These are phyloP conservation scores for Ganoderma boninense DNA, from an alignment of 1,284 basidiomycete genomes.

Conservation along the genomic window DNA sequence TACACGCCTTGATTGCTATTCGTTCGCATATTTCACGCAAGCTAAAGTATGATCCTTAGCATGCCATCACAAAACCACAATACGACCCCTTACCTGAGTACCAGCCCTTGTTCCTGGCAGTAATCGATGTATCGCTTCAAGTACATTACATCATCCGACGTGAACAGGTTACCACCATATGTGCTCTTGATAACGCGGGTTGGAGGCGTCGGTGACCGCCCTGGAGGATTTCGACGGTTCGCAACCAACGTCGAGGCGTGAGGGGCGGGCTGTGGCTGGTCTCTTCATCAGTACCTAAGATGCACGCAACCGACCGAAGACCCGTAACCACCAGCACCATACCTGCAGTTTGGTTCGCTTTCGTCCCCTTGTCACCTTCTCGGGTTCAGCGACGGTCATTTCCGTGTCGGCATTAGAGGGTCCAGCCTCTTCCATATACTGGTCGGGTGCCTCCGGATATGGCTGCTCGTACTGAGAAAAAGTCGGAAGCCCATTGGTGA, in stretches of 20 bases:
- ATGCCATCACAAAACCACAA: neutral
- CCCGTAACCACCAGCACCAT: conserved; percentile 26
- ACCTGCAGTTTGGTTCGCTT: conserved; percentile 70
- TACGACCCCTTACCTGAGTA: conserved; percentile 63
- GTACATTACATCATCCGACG: conserved; percentile 79
- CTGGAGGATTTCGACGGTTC: conserved; percentile 66
- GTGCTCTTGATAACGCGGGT: conserved; percentile 84
- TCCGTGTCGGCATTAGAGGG: conserved; percentile 49
- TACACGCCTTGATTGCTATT: conserved; percentile 75
- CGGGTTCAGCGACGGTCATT: conserved; percentile 41
- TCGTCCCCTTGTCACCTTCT: conserved; percentile 58
- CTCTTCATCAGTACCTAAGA: neutral
- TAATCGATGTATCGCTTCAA: conserved; percentile 87
- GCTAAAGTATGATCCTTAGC: conserved; percentile 45
- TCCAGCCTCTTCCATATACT: conserved; percentile 59
- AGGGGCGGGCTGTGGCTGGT: conserved; percentile 61
- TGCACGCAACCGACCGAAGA: neutral
- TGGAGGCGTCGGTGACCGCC: conserved; percentile 83
- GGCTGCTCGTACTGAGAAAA: conserved; percentile 48
- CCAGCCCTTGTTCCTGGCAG: conserved; percentile 82
- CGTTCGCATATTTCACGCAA: conserved; percentile 84
- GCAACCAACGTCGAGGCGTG: conserved; percentile 70
- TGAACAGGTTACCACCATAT: conserved; percentile 85
- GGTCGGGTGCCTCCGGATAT: conserved; percentile 50
- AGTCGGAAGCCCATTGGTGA: neutral